Evolutionary conservation across 345 rosid species (phyloP).

Genomic region (Camelina neglecta): DNA sequence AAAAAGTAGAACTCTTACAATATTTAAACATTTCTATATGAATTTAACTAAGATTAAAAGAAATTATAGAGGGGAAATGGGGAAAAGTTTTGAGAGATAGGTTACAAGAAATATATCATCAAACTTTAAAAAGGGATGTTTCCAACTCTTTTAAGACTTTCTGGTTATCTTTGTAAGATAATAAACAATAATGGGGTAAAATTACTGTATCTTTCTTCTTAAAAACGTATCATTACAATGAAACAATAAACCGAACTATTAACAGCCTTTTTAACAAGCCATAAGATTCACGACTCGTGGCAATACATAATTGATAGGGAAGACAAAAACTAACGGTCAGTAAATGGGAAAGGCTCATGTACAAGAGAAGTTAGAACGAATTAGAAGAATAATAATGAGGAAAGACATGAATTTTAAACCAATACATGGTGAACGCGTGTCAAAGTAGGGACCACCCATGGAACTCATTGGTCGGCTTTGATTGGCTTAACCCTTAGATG

Average conservation of each 20-base stretch:
- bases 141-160: not conserved
- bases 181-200: not conserved
- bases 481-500: conserved; percentile 26
- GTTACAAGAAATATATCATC: not conserved
- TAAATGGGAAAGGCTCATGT: conserved; percentile 3
- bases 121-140: not conserved
- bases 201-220: not conserved
- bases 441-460: not conserved
- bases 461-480: conserved; percentile 17
- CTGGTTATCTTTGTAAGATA: not conserved
- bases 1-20: not conserved
- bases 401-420: not conserved
- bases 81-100: no score
- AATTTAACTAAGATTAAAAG: no score
- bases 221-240: not conserved
- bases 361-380: not conserved
- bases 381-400: not conserved
- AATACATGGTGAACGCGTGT: not conserved
- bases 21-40: not conserved
- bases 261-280: not conserved
- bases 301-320: conserved; percentile 1
- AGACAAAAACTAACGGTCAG: conserved; percentile 8
- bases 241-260: not conserved
- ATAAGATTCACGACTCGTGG: not conserved
- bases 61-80: no score